Conservation (phyloP, 495 filamentous ascomycete genomes). For the Aspergillus baeticus region DNA sequence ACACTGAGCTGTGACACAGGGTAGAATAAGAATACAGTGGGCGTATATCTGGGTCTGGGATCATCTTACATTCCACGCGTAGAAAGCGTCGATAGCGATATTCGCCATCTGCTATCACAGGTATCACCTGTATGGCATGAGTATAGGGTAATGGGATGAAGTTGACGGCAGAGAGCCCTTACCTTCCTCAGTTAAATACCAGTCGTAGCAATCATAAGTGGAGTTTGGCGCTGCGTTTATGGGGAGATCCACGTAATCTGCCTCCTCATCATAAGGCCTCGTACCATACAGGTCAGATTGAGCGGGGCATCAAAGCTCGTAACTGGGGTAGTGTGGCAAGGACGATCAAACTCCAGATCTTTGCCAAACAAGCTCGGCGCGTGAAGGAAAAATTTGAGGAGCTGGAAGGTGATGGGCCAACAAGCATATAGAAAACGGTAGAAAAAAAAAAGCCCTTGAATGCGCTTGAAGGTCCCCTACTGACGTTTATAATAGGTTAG, state of each 20-base stretch:
- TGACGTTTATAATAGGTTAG: too few species aligned
- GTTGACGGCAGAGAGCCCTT: not conserved
- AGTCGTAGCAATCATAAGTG: not conserved
- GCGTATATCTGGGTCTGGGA: not conserved
- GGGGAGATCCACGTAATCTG: not conserved
- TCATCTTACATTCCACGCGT: conserved; percentile 5
- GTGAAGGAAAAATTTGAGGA: not conserved
- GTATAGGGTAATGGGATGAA: not conserved
- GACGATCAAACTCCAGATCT: not conserved
- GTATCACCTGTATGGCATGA: not conserved
- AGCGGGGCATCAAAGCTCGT: not conserved
- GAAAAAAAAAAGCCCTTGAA: too few species aligned
- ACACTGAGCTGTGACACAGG: not conserved
- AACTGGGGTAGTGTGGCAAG: not conserved
- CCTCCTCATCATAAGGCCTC: not conserved
- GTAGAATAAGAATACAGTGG: not conserved
- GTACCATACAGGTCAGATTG: not conserved
- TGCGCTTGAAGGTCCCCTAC: too few species aligned
- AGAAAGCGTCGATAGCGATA: conserved; percentile 4
- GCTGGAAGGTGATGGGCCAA: not conserved
- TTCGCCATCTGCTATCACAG: not conserved
- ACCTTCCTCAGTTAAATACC: not conserved
- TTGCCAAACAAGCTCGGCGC: not conserved
- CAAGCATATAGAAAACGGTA: not conserved
- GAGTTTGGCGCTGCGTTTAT: conserved; percentile 2